Percentiles rank a stretch among this genome's conserved stretches.
Evolutionary conservation across 164 flowering plant species (phyloP).

Genomic region (Malania oleifera): DNA sequence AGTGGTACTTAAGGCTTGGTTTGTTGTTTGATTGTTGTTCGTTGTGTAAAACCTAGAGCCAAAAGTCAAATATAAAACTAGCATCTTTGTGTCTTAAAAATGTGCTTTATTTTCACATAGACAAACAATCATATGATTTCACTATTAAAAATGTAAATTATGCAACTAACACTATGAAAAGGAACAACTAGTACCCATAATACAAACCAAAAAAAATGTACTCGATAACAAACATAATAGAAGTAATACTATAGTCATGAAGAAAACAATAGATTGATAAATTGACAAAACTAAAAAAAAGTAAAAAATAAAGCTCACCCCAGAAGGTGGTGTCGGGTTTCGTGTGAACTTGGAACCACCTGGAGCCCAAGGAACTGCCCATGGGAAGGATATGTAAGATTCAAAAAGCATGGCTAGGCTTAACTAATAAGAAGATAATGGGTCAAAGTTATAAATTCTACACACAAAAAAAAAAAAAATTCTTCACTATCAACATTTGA

Average conservation of each 20-base stretch:
- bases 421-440: not conserved
- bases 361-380: conserved; percentile 98
- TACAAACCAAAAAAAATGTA: too few species aligned
- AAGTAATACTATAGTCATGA: not conserved
- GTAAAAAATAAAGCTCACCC: conserved; percentile 44
- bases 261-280: not conserved
- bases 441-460: not conserved
- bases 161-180: too few species aligned
- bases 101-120: too few species aligned
- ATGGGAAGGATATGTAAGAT: conserved; percentile 13
- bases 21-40: too few species aligned
- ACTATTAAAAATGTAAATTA: too few species aligned
- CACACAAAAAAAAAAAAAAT: not conserved
- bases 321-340: conserved; percentile 81
- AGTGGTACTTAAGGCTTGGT: too few species aligned
- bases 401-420: not conserved
- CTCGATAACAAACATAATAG: not conserved
- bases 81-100: too few species aligned
- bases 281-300: not conserved
- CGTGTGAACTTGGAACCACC: conserved; percentile 87
- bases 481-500: too few species aligned
- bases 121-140: too few species aligned
- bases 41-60: too few species aligned
- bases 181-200: not conserved
- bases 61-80: too few species aligned